phyloP scores from a whole-genome alignment of 1,284 basidiomycete genomes.

The Macrocystidia cucumis region DNA sequence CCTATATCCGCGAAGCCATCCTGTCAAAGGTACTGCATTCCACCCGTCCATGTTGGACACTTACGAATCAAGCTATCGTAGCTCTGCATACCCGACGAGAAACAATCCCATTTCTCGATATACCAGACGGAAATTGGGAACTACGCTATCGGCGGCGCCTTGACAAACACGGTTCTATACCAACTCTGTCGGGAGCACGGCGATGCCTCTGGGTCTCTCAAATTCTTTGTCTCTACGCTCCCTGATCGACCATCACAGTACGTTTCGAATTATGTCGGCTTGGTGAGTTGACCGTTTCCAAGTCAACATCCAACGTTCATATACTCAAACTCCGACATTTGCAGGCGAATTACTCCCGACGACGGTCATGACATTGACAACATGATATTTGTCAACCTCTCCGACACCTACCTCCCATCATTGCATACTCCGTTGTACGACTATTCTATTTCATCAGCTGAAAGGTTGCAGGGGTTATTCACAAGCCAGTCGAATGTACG shows the following conservation, averaged over 20 bases:
- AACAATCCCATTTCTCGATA: conserved; percentile 54
- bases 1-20: conserved; percentile 34
- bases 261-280: no score
- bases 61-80: conserved; percentile 17
- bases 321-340: no score
- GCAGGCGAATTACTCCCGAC: no score
- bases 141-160: conserved; percentile 50
- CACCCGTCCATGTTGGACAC: background rate
- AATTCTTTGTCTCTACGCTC: conserved; percentile 55
- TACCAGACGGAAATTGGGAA: conserved; percentile 70
- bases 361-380: no score
- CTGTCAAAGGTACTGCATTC: conserved; percentile 27
- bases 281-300: no score
- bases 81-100: conserved; percentile 71
- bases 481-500: no score
- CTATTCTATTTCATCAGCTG: no score
- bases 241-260: conserved; percentile 24
- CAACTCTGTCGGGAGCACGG: conserved; percentile 55
- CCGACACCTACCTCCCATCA: no score
- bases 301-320: no score
- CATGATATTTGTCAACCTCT: no score
- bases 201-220: conserved; percentile 59
- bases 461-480: no score
- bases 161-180: conserved; percentile 53
- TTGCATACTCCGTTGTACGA: no score